Base-by-base conservation (phyloP, 805 yeast species). In the Lipomyces chichibuensis region DNA sequence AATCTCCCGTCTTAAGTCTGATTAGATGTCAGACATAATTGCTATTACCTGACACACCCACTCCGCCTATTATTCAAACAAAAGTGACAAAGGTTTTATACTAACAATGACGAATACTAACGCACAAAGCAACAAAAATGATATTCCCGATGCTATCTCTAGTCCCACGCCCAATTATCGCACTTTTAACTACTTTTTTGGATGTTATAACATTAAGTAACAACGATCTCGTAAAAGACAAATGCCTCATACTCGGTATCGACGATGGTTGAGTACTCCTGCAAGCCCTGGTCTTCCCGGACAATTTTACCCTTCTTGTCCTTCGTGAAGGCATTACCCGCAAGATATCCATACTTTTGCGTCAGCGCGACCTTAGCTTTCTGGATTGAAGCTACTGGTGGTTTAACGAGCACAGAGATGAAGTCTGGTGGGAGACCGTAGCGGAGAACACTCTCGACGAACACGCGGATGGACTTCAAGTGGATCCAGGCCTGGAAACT, bases 221-320 rank as follows among this genome's bases (percentile, higher is more conserved):
- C 60, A 43, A 66, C 83, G 55, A 86, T 79, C 60, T 84, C 84
- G 78, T 91, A 94, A 72, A 95, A 79, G 62, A 94, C 99, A 80
- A 95, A 95, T 62, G 98, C 98, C 80, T 94, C 97, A 78, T 94
- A 94, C 66, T 94, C 98, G 35, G 94, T 87, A 79, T 95, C 99
- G 60, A 92, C 97, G 74, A 95, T 81, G 1, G 96, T 87, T 11
- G 97, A 94, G 78, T 91, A 95, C 77, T 94, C 98, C 72, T 88
- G 86, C 74, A 94, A 83, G 57, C 86, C 87, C 46, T 78, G 74
- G 76, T 88, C 91, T 73, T 88, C 87, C n/a, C 73, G 73, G 70
- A 85, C 82, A 59, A 88, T 80, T 71, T 84, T 85, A 59, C 93
- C 93, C 73, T 84, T 83, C 72, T 85, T 85, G 76, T 89, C 92